Percentiles rank a stretch among this genome's conserved stretches.
These are phyloP conservation scores for Diplodia sapinea DNA, from an alignment of 2,329 filamentous ascomycete genomes.

Conservation along the genomic window DNA sequence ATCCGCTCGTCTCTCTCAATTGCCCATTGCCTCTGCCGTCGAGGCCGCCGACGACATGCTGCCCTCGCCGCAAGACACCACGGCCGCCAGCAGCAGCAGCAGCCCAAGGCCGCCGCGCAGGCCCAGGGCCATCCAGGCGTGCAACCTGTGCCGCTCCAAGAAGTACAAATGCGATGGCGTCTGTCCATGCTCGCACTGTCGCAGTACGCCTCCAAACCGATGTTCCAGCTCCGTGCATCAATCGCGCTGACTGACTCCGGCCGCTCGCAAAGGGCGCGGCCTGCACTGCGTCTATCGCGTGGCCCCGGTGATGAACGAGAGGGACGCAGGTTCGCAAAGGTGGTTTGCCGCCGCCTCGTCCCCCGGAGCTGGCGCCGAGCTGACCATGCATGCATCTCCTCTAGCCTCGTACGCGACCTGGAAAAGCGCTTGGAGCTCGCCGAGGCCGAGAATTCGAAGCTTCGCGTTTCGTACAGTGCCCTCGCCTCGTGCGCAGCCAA, in stretches of 20 bases:
- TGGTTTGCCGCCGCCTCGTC: neutral
- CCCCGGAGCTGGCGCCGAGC: conserved; percentile 5
- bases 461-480: conserved; percentile 28
- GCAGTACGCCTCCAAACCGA: conserved; percentile 42
- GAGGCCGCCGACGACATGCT: conserved; percentile 16
- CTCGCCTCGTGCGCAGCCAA: conserved; percentile 34
- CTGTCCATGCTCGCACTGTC: conserved; percentile 54
- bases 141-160: conserved; percentile 54
- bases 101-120: conserved; percentile 34
- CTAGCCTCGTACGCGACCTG: conserved; percentile 47
- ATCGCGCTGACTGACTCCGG: neutral
- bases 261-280: conserved; percentile 21
- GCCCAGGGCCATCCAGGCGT: conserved; percentile 55
- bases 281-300: conserved; percentile 34
- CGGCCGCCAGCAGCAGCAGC: conserved; percentile 27
- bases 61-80: conserved; percentile 27
- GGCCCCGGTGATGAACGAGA: conserved; percentile 25
- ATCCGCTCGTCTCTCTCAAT: neutral
- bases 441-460: conserved; percentile 38
- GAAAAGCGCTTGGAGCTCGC: conserved; percentile 45
- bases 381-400: neutral
- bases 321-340: conserved; percentile 5
- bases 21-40: neutral
- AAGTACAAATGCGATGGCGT: conserved; percentile 58
- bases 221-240: neutral